A percentile compares a stretch with the other conserved stretches of the same genome.
Evolutionary conservation across 176 grass and related monocot species (phyloP).

Genomic region (Hordeum marinum): DNA sequence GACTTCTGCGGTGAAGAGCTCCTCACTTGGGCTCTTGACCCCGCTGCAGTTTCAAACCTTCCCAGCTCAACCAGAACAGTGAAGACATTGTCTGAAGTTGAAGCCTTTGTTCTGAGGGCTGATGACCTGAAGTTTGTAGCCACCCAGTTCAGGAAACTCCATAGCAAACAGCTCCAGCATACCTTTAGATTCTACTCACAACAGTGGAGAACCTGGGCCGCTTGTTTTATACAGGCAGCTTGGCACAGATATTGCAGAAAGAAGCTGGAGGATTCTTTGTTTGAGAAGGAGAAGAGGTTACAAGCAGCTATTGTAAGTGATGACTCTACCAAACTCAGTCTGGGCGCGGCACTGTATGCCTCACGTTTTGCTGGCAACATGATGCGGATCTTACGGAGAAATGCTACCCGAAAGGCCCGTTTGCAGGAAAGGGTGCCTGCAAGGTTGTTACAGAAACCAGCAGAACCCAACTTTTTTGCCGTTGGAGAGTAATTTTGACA

Average conservation of each 20-base stretch:
- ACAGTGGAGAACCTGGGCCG: constrained; percentile 95
- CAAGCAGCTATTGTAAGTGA: constrained; percentile 62
- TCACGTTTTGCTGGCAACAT: constrained; percentile 82
- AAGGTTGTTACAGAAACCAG: constrained; percentile 78
- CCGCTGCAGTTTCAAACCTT: constrained; percentile 49
- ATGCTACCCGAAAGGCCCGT: constrained; percentile 59
- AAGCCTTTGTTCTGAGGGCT: constrained; percentile 82
- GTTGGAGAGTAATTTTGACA: constrained; percentile 34
- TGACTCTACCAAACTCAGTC: constrained; percentile 48
- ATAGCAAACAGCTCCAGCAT: constrained; percentile 81
- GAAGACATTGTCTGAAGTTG: constrained; percentile 77
- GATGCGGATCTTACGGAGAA: constrained; percentile 61
- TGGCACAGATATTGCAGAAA: constrained; percentile 85
- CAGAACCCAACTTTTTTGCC: constrained; percentile 79
- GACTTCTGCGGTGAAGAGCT: constrained; percentile 97
- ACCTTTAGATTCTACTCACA: constrained; percentile 89
- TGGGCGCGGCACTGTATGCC: constrained; percentile 71
- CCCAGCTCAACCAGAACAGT: constrained; percentile 90
- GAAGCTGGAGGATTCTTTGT: constrained; percentile 72
- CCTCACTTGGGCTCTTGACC: constrained; percentile 93
- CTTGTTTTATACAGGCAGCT: constrained; percentile 92
- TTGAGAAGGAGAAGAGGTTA: constrained; percentile 74
- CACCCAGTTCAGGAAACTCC: constrained; percentile 77
- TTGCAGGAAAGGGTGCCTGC: constrained; percentile 70
- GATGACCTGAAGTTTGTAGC: constrained; percentile 92